These are phyloP conservation scores for Hericium erinaceus DNA, from an alignment of 768 basidiomycete species.

Conservation along the genomic window DNA sequence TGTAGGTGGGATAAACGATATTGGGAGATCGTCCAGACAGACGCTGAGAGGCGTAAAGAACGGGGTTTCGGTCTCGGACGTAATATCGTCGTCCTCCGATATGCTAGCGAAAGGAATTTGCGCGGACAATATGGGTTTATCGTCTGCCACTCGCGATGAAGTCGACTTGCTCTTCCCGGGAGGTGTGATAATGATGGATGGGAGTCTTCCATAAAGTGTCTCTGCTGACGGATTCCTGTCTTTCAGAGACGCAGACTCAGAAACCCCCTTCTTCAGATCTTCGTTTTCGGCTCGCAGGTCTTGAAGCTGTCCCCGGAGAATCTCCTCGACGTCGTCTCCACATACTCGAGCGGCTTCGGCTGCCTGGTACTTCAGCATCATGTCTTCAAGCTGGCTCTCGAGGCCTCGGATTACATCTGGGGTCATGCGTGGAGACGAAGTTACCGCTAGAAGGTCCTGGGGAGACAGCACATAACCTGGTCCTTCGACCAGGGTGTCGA, in stretches of 20 bases:
- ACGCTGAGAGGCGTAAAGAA: neutral
- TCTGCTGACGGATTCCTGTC: neutral
- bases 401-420: neutral
- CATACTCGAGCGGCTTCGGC: constrained; percentile 14
- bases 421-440: neutral
- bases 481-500: constrained; percentile 12
- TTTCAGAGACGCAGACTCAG: neutral
- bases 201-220: neutral
- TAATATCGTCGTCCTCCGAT: neutral
- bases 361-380: constrained; percentile 11
- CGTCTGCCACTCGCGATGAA: neutral
- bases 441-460: neutral
- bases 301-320: constrained; percentile 4
- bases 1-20: neutral
- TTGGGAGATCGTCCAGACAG: neutral
- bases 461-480: neutral
- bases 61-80: neutral
- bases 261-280: neutral
- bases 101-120: neutral
- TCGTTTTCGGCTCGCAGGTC: neutral
- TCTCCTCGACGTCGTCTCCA: constrained; percentile 11
- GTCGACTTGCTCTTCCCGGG: neutral
- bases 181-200: neutral
- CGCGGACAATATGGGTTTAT: neutral
- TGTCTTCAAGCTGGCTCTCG: constrained; percentile 6